These are phyloP conservation scores for Staphylotrichum longicolle DNA, from an alignment of 495 filamentous ascomycete genomes.

Conservation along the genomic window DNA sequence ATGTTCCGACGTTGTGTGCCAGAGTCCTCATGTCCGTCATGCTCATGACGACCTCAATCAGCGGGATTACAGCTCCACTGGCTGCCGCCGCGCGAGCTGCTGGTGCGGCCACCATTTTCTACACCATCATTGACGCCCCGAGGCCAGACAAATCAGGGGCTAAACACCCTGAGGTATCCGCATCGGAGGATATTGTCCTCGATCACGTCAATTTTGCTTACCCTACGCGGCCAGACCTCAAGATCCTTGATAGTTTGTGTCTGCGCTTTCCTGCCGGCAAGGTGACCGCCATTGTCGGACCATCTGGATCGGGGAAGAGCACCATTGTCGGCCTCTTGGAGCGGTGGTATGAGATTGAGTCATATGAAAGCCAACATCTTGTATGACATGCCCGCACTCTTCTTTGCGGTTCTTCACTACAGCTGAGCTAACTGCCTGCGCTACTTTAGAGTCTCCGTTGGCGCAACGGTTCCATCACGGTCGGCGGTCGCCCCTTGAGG, in stretches of 20 bases:
- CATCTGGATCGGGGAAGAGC: constrained; percentile 69
- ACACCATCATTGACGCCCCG: constrained; percentile 56
- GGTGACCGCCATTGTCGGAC: constrained; percentile 78
- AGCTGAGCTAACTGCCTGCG: neutral
- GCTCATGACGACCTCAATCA: constrained; percentile 53
- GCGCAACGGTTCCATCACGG: constrained; percentile 48
- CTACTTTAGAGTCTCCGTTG: constrained; percentile 39
- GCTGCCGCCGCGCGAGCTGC: constrained; percentile 52
- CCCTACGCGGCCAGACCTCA: constrained; percentile 59
- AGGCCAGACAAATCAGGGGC: constrained; percentile 45
- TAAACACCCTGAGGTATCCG: constrained; percentile 46
- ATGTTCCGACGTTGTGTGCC: neutral
- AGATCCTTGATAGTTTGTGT: constrained; percentile 53
- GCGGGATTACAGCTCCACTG: constrained; percentile 51
- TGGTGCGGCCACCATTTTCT: constrained; percentile 54
- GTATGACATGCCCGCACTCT: constrained; percentile 26
- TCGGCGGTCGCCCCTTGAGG: constrained; percentile 54
- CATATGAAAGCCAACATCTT: constrained; percentile 48
- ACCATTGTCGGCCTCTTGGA: constrained; percentile 65
- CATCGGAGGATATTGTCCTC: constrained; percentile 57
- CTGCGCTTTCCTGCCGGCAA: constrained; percentile 69
- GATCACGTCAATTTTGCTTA: constrained; percentile 62
- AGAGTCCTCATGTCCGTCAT: constrained; percentile 58
- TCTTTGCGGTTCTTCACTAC: neutral
- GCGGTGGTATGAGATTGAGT: constrained; percentile 60